phyloP scores from a whole-genome alignment of 139 green algal genomes.

The Picochlorum costavermella region DNA sequence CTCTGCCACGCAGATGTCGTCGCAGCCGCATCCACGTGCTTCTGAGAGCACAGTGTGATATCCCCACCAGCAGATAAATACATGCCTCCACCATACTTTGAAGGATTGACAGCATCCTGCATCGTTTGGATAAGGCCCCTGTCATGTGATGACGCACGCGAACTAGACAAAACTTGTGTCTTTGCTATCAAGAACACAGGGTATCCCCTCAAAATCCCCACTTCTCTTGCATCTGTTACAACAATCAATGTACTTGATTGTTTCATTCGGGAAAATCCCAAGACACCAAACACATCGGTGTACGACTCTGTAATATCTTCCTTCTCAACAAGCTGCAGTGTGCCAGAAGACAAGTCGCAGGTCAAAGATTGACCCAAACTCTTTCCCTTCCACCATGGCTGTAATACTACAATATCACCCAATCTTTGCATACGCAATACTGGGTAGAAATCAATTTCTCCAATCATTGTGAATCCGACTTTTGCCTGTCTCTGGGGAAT shows the following conservation, averaged over 20 bases:
- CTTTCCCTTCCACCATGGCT: slow-evolving; percentile 21
- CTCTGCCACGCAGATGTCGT: slow-evolving; percentile 17
- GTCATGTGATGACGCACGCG: too few species aligned
- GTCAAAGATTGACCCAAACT: slow-evolving; percentile 24
- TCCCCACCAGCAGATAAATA: slow-evolving; percentile 67
- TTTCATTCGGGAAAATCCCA: slow-evolving; percentile 37
- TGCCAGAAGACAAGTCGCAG: slow-evolving; percentile 33
- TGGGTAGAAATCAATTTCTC: slow-evolving; percentile 21
- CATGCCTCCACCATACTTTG: slow-evolving; percentile 43
- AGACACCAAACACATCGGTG: slow-evolving; percentile 29
- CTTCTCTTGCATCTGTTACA: slow-evolving; percentile 45
- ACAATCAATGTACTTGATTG: slow-evolving; percentile 36
- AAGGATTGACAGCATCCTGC: not conserved
- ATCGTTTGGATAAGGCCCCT: not conserved
- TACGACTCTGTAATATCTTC: slow-evolving; percentile 16
- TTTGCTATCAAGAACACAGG: slow-evolving; percentile 43
- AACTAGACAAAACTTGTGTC: slow-evolving; percentile 39
- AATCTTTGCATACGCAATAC: slow-evolving; percentile 28
- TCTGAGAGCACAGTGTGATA: slow-evolving; percentile 66
- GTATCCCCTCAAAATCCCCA: slow-evolving; percentile 36
- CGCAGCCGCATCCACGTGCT: slow-evolving; percentile 17
- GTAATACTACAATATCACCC: slow-evolving; percentile 32
- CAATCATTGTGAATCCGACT: not conserved
- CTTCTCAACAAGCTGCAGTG: slow-evolving; percentile 24
- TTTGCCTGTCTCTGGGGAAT: not conserved